Evolutionary conservation across 1,284 basidiomycete species (phyloP).

Genomic region (Rhodotorula sp.): DNA sequence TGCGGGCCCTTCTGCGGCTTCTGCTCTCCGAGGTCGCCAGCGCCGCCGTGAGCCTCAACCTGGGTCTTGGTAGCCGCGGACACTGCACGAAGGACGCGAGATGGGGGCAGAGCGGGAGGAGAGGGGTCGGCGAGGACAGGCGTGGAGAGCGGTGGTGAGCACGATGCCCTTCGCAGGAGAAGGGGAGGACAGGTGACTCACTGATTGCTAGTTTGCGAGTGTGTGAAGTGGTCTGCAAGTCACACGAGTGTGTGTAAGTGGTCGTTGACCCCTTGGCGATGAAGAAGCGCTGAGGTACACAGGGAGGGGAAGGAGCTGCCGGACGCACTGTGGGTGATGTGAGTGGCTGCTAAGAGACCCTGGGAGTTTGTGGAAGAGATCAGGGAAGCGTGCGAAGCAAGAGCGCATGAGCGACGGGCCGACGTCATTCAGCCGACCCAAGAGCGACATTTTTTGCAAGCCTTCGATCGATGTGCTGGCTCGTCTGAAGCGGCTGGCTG

Average conservation of each 20-base stretch:
- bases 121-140: neutral
- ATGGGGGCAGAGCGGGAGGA: neutral
- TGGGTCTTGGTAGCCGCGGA: conserved; percentile 19
- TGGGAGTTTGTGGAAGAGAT: neutral
- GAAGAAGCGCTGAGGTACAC: neutral
- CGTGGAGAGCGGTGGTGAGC: neutral
- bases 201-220: neutral
- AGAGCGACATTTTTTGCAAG: neutral
- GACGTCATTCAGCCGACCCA: neutral
- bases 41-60: conserved; percentile 33
- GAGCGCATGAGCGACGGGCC: neutral
- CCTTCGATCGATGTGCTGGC: too few relatives aligned
- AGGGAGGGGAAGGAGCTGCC: neutral
- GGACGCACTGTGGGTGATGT: too few relatives aligned
- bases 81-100: conserved; percentile 8
- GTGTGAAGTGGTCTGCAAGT: too few relatives aligned
- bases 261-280: too few relatives aligned
- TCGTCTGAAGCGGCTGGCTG: too few relatives aligned
- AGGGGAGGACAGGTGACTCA: neutral
- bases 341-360: neutral
- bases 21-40: conserved; percentile 35
- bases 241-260: neutral
- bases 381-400: neutral
- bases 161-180: neutral
- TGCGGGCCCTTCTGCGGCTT: conserved; percentile 4